Evolutionary conservation across 352 stramenopile genomes (phyloP), one percentile per base, ranked within the genome.

Genomic region (Globisporangium barbulae): DNA sequence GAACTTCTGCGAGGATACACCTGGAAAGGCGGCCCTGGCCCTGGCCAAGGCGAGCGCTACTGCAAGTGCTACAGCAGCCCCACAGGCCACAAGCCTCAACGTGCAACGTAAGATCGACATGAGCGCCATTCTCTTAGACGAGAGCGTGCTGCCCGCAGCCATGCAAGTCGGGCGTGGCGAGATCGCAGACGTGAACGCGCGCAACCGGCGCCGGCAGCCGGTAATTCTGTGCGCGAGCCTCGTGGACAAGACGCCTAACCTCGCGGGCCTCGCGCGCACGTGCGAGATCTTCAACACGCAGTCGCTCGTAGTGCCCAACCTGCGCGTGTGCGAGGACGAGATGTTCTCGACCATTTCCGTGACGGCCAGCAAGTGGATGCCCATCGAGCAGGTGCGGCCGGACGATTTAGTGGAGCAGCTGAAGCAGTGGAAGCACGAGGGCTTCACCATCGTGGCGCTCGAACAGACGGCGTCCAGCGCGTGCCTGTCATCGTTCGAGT

Each of bases 161-260:
- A 85, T 88, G 75, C 70, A 73, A 22, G 6, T 15, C 8, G 64
- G 64, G 19, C 56, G 72, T 61, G 61, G 75, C 33, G 25, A 67
- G 63, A 53, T 64, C 10, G 67, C 69, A 2, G 72, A 69, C 3
- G 45, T 82, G 17, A 88, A 89, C 65, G 69, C 70, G n/a, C 75
- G 78, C 48, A 71, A 83, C 64, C 68, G 67, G 17, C 69, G 68
- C 13, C 78, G 83, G 9, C 82, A 93, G 68, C 75, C 76, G 0
- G 73, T 93, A 37, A 90, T 94, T 44, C 70, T 94, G 69, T 94
- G 85, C 52, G 85, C 85, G 17, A 91, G 81, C 35, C 81, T 99
- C 21, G 86, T 99, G 8, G 93, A 98, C 74, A 99, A 98, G 75
- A 76, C 98, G 37, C 93, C 96, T 13, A 99, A 99, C 73, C 69